Conservation (phyloP, 1,284 basidiomycete genomes). For the Pyrrhoderma lamaoense region DNA sequence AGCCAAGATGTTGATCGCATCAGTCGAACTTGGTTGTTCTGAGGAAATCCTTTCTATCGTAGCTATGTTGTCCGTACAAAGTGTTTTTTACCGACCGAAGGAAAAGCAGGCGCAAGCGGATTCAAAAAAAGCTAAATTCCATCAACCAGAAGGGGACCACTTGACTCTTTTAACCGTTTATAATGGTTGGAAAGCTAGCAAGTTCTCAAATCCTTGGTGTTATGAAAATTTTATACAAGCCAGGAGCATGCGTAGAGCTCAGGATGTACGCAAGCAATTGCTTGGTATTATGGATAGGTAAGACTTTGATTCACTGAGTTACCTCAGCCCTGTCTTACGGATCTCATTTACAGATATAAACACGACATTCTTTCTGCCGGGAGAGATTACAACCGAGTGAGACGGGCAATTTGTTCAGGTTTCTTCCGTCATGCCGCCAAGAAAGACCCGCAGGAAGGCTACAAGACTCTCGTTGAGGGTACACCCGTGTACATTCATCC, state of each 20-base stretch:
- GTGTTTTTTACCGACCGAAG: constrained; percentile 96
- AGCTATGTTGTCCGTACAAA: constrained; percentile 95
- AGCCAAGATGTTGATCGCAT: constrained; percentile 99
- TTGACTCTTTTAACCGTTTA: constrained; percentile 94
- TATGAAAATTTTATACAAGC: constrained; percentile 98
- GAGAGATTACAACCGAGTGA: constrained; percentile 87
- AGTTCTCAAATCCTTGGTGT: constrained; percentile 95
- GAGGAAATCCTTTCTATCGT: constrained; percentile 97
- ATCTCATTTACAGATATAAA: constrained; percentile 59
- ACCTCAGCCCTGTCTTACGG: neutral
- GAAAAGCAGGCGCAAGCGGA: constrained; percentile 99
- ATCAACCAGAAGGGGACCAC: constrained; percentile 97
- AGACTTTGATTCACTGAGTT: constrained; percentile 22
- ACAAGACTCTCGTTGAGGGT: constrained; percentile 96
- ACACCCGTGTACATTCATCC: constrained; percentile 98
- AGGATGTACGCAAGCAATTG: constrained; percentile 95
- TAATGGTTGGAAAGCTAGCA: constrained; percentile 95
- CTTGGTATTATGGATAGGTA: constrained; percentile 98
- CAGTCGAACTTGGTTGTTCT: constrained; percentile 92
- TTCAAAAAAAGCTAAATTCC: constrained; percentile 98
- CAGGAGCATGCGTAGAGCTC: constrained; percentile 92
- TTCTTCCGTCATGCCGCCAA: constrained; percentile 96
- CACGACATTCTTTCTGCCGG: constrained; percentile 92
- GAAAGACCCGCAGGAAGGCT: constrained; percentile 93
- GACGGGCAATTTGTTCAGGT: constrained; percentile 94